These are phyloP conservation scores for Eurotiales sp. DNA, from an alignment of 2,329 filamentous ascomycete genomes.

Conservation along the genomic window DNA sequence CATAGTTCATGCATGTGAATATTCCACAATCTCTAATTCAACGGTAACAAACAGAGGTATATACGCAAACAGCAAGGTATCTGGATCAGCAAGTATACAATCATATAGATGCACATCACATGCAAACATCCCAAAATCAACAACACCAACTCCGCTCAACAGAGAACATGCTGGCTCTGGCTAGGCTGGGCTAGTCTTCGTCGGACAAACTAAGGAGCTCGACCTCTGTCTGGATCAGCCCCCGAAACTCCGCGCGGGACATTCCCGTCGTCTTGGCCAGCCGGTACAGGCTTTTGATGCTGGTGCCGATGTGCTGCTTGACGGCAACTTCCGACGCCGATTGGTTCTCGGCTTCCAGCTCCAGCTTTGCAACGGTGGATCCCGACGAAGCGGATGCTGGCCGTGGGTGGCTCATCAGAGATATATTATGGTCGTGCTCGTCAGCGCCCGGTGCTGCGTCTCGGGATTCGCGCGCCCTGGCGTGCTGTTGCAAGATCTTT, in stretches of 20 bases:
- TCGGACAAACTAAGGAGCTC: constrained; percentile 57
- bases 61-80: no score
- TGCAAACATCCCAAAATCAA: no score
- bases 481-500: constrained; percentile 36
- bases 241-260: constrained; percentile 56
- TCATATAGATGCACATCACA: no score
- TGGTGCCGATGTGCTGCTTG: constrained; percentile 61
- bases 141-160: no score
- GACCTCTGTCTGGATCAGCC: constrained; percentile 57
- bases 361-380: constrained; percentile 52
- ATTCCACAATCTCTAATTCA: no score
- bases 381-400: constrained; percentile 42
- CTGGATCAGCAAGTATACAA: background rate
- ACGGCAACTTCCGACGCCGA: constrained; percentile 58
- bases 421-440: constrained; percentile 21
- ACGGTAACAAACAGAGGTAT: no score
- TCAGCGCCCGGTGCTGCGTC: constrained; percentile 19
- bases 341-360: constrained; percentile 49
- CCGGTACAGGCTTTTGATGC: constrained; percentile 61
- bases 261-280: constrained; percentile 58
- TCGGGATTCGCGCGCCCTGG: constrained; percentile 8
- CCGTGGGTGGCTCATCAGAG: constrained; percentile 39
- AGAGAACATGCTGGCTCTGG: no score
- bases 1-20: no score
- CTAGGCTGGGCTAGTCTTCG: constrained; percentile 38